Percentiles rank a stretch among this genome's conserved stretches.
Evolutionary conservation across 1,284 basidiomycete species (phyloP).

Genomic region (Ceratobasidium theobromae): DNA sequence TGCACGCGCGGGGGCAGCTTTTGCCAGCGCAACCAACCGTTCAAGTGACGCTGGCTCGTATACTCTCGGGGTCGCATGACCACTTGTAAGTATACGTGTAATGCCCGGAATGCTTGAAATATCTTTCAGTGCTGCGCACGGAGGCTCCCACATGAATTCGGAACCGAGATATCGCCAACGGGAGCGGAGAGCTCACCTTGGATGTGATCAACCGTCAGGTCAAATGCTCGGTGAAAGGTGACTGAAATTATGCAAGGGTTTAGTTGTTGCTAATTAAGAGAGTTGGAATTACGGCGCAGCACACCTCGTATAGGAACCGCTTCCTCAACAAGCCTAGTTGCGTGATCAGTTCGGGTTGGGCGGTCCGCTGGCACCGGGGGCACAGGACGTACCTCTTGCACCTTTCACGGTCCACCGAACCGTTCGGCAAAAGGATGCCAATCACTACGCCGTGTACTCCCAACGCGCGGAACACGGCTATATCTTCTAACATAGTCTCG

Average conservation of each 20-base stretch:
- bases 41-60: constrained; percentile 28
- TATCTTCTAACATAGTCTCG: constrained; percentile 71
- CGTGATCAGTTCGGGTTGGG: background rate
- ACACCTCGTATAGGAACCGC: constrained; percentile 66
- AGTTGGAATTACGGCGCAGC: constrained; percentile 31
- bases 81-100: constrained; percentile 64
- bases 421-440: constrained; percentile 61
- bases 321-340: constrained; percentile 56
- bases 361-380: background rate
- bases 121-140: constrained; percentile 53
- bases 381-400: constrained; percentile 50
- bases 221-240: constrained; percentile 81
- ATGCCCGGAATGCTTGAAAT: constrained; percentile 61
- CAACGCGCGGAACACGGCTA: constrained; percentile 57
- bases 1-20: background rate
- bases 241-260: constrained; percentile 48
- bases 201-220: constrained; percentile 61
- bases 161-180: background rate
- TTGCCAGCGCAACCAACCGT: background rate
- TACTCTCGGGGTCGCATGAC: constrained; percentile 9
- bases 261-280: background rate
- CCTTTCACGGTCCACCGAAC: constrained; percentile 58
- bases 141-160: background rate
- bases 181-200: constrained; percentile 48
- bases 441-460: constrained; percentile 69